These are phyloP conservation scores for Wickerhamiella domercqiae DNA, from an alignment of 805 yeast species.

Conservation along the genomic window DNA sequence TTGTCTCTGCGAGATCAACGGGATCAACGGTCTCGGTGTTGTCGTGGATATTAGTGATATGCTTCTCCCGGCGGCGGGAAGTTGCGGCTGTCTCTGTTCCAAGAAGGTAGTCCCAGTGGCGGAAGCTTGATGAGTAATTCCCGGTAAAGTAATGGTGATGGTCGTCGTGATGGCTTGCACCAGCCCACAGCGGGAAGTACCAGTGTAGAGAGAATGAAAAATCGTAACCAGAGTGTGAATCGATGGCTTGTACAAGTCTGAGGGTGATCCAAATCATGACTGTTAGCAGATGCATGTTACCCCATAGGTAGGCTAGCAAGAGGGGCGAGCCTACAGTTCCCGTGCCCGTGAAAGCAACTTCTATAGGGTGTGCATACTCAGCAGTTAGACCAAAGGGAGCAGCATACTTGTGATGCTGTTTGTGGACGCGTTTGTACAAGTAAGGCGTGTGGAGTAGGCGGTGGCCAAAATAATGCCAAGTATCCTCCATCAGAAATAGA, in stretches of 20 bases:
- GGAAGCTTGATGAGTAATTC: conserved; percentile 84
- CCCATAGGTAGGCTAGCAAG: conserved; percentile 59
- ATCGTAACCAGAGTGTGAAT: conserved; percentile 95
- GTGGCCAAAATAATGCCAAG: conserved; percentile 96
- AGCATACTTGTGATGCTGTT: conserved; percentile 94
- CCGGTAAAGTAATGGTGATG: conserved; percentile 95
- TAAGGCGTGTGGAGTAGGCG: conserved; percentile 72
- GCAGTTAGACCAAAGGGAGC: conserved; percentile 97
- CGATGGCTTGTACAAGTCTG: conserved; percentile 91
- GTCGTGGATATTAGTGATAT: conserved; percentile 19
- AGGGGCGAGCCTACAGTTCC: conserved; percentile 97
- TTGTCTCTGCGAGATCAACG: conserved; percentile 16
- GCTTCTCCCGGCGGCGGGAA: conserved; percentile 33
- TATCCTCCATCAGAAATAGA: conserved; percentile 77
- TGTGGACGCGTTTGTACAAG: conserved; percentile 83
- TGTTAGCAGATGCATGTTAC: conserved; percentile 76
- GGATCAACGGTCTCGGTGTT: conserved; percentile 18
- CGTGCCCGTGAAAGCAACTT: conserved; percentile 76
- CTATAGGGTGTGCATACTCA: conserved; percentile 94
- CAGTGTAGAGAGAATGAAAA: conserved; percentile 94
- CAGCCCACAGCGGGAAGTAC: conserved; percentile 93
- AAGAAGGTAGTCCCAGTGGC: conserved; percentile 86
- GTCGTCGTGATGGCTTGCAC: conserved; percentile 95
- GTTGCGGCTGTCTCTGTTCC: conserved; percentile 55
- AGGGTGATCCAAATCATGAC: conserved; percentile 74